These are phyloP conservation scores for Paraphysoderma sedebokerense DNA, from an alignment of 371 early-diverging fungal species.

Conservation along the genomic window DNA sequence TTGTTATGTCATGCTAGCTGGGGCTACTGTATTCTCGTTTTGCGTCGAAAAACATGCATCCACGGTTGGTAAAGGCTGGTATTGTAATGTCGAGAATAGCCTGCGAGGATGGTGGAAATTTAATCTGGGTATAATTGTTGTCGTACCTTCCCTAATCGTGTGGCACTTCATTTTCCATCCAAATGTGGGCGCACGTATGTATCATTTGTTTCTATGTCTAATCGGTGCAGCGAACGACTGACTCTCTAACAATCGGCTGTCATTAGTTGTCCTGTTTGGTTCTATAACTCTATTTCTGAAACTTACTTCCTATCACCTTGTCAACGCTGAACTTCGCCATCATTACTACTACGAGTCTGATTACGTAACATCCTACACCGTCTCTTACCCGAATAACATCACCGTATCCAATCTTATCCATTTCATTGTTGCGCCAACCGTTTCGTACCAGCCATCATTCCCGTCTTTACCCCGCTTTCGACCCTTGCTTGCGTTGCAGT, in stretches of 20 bases:
- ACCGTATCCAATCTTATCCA: constrained; percentile 44
- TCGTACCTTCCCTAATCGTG: constrained; percentile 42
- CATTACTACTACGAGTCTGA: constrained; percentile 13
- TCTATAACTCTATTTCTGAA: constrained; percentile 54
- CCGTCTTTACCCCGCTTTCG: constrained; percentile 48
- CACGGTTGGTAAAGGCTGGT: not conserved
- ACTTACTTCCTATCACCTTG: constrained; percentile 56
- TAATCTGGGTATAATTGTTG: constrained; percentile 35
- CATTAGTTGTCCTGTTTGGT: constrained; percentile 25
- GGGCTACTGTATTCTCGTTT: constrained; percentile 28
- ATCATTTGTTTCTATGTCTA: not conserved
- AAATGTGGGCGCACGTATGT: constrained; percentile 30
- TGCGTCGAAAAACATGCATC: constrained; percentile 32
- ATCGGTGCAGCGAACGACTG: not conserved
- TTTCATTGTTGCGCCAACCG: constrained; percentile 67
- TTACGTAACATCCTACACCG: constrained; percentile 1
- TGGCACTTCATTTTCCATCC: constrained; percentile 58
- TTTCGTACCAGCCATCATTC: constrained; percentile 77
- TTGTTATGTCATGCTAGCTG: constrained; percentile 28
- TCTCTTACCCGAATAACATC: constrained; percentile 59
- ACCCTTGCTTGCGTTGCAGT: not conserved
- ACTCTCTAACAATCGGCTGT: not conserved
- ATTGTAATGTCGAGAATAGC: not conserved
- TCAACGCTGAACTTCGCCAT: constrained; percentile 43
- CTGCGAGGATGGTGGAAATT: not conserved